Evolutionary conservation across 345 rosid genomes (phyloP), one percentile per base, ranked within the genome.

Genomic region (Dipteronia sinensis): DNA sequence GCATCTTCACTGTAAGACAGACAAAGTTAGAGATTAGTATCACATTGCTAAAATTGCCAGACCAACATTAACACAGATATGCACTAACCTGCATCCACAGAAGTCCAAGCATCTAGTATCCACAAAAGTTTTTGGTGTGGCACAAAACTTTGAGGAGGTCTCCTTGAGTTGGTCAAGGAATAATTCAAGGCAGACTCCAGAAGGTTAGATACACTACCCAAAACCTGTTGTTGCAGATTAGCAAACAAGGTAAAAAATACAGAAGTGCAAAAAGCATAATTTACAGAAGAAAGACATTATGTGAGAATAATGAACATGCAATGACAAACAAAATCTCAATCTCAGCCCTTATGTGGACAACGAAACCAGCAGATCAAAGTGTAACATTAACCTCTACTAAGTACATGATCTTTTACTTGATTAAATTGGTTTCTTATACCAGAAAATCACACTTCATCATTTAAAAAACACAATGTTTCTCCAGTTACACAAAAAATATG

Each of bases 81-180:
- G 40, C 58, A 61, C 83, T 77, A 42, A 87, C 98, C 93, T 67
- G 85, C 84, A 76, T 86, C 87, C 27, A 85, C 84, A 42, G 90
- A 82, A 66, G 81, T 80, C 91, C 89, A 92, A 22, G 93, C 98
- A 79, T 92, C 98, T 74, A 92, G 81, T 77, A 88, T 82, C 99
- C 98, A 93, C 69, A 93, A 65, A 74, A 94, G 72, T 74, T 91
- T 95, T 72, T 91, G 93, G 83, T 92, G 94, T 12, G 95, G 93
- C 69, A 86, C 80, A 74, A 95, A 91, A 81, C 82, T 85, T 83
- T 91, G 97, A 25, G 99, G 98, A 75, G 93, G 90, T 76, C 98
- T 87, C 70, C 88, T 72, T 68, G 97, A 90, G 74, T 61, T 80
- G 64, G 87, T 83, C 72, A 91, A 71, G 0, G 97, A 91, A 83